Evolutionary conservation across 192 early-diverging fungal genomes (phyloP), one percentile per base, ranked within the genome.

Genomic region (Chytriomyces hyalinus): DNA sequence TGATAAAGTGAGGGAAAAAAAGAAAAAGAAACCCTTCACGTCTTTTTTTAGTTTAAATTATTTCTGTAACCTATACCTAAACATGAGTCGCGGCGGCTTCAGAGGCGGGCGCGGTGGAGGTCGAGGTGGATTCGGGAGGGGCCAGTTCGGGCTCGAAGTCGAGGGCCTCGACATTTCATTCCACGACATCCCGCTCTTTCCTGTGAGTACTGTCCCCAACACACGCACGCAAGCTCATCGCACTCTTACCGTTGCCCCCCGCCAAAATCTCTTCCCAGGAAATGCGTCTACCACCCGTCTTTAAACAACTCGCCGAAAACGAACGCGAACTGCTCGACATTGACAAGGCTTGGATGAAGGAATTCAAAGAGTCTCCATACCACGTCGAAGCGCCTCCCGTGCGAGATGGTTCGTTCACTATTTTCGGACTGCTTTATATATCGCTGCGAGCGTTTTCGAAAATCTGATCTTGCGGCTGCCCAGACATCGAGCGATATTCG

Each of bases 401-500:
- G 20, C 49, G 66, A 11, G 76, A 77, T 60, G 66, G 76, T 77
- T 43, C 53, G 76, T 24, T 13, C 47, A 49, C 1, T 65, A 1
- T 65, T 5, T 65, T 20, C 15, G 13, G 53, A 57, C 24, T 26
- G 24, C 24, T 26, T 15, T 10, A n/a, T 13, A 20, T 1, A 5
- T 57, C 1, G 53, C 53, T 57, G 53, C 36, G 36, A 36, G 4
- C 36, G 3, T 26, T 36, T 36, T 36, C 36, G 36, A 36, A 36
- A 36, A 36, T 36, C 36, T 36, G 36, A 36, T 36, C 36, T 46
- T 50, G 43, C 50, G 6, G 66, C 13, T 49, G 9, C 62, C 6
- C 20, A 77, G 76, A 77, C 17, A 67, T 77, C 28, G 76, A 77
- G 36, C 76, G 76, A 20, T 77, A 77, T 69, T 77, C 76, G 49